Conservation (phyloP, 768 basidiomycete genomes). For the Xerocomellus dryophilus region DNA sequence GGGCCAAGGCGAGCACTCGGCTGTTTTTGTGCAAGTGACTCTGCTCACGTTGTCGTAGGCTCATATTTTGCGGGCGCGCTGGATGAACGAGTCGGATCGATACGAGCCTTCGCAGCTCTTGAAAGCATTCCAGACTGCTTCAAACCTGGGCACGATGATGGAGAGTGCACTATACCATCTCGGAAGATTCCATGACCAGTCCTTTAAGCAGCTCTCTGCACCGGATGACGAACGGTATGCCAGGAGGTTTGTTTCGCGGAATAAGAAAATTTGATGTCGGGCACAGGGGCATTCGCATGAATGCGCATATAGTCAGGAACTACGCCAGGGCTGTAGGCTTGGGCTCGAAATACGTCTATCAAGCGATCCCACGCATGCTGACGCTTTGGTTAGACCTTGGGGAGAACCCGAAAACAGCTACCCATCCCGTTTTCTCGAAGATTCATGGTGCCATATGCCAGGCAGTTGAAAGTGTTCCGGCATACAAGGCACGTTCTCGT, state of each 20-base stretch:
- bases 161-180: slow-evolving; percentile 86
- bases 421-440: slow-evolving; percentile 44
- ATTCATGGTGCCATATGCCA: slow-evolving; percentile 56
- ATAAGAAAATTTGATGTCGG: background rate
- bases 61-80: slow-evolving; percentile 77
- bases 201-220: slow-evolving; percentile 51
- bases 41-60: slow-evolving; percentile 44
- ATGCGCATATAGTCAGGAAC: slow-evolving; percentile 57
- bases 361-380: slow-evolving; percentile 88
- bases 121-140: slow-evolving; percentile 52
- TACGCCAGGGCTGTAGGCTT: slow-evolving; percentile 68
- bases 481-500: slow-evolving; percentile 65
- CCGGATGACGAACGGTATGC: slow-evolving; percentile 55
- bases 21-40: background rate
- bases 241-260: background rate
- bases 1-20: slow-evolving; percentile 59
- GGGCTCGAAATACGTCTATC: slow-evolving; percentile 96
- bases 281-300: slow-evolving; percentile 60
- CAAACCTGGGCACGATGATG: slow-evolving; percentile 53
- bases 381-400: slow-evolving; percentile 94
- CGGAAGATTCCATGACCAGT: slow-evolving; percentile 85
- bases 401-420: slow-evolving; percentile 40
- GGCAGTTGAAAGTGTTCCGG: slow-evolving; percentile 60
- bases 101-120: slow-evolving; percentile 66
- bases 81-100: slow-evolving; percentile 89